Base-by-base conservation (phyloP, 1,284 basidiomycete genomes). In the Golubevia pallescens region DNA sequence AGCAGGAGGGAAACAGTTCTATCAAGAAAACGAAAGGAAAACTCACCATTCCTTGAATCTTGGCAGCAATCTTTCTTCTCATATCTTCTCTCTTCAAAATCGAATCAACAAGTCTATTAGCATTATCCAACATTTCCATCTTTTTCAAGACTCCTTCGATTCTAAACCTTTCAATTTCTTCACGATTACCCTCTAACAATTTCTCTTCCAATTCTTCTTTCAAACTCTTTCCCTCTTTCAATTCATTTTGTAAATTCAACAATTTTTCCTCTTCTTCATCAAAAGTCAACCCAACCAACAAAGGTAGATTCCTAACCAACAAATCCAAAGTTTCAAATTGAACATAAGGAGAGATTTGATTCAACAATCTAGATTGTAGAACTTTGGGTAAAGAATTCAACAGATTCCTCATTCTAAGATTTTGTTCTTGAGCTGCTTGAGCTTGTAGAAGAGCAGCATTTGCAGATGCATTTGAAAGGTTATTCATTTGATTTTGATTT, bases 281-380 rank as follows among this genome's bases (percentile, higher is more conserved):
- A 10, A 38, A 38, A 10, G 34, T 5, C 5, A 38, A 10, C 3
- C 34, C 34, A 38, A 10, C 34, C 3, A 38, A 4, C 10, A 5
- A 10, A 38, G 34, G 80, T 67, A 78, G 80, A 55, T 74, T 73
- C 21, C 67, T 68, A n/a, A 67, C 77, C 24, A 81, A 65, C 57
- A 66, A 71, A 24, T 83, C 77, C 24, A 82, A 71, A 52, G 77
- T 73, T 38, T 75, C 80, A 61, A 84, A 84, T 28, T 84, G 81
- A 65, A 82, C 74, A 58, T 80, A 77, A 2, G 81, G 80, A 2
- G 81, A 78, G 14, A 84, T 65, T n/a, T n/a, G n/a, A 16, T 73
- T 68, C 23, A 83, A 70, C 61, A 84, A 76, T 51, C 68, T 68
- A 38, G 72, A 66, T 57, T 79, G 80, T 16, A 84, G 74, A 32